Evolutionary conservation across 495 filamentous ascomycete genomes (phyloP), one percentile per base, ranked within the genome.

Genomic region (Lepidopterella palustris): DNA sequence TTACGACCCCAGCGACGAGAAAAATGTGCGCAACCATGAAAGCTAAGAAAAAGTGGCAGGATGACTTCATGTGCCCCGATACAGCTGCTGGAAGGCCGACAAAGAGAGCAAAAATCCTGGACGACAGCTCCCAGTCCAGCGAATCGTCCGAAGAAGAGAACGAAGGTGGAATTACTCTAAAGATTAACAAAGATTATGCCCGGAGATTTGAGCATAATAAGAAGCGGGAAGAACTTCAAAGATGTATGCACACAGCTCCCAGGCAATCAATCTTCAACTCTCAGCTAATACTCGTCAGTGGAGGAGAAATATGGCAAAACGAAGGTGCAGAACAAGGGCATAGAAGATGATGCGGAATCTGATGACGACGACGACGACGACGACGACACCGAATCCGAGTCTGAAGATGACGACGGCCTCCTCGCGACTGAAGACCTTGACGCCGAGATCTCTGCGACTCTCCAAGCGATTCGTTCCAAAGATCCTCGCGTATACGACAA

Each of bases 161-260:
- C 53, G 70, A 59, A 58, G 31, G 62, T 28, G 76, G 72, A 3
- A 58, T 68, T 32, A 74, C 69, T 26, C 82, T 96, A 73, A 91
- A 87, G 67, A 84, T 98, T 76, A 98, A 98, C 72, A 79, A 88
- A 67, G 89, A 92, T 53, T 98, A 87, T 71, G 93, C 93, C 55
- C 82, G 82, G 64, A 78, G 89, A 35, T 97, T 97, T 66, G 92
- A 97, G 71, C 79, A 96, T 70, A 98, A 98, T 76, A 96, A 97
- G 77, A 93, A 92, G 76, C 83, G 93, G 26, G 90, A 93, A 73
- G 93, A 98, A 69, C 77, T 86, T 55, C 82, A 87, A n/a, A 80
- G 84, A 68, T 73, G 91, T 92, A 75, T 76, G 84, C 79, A 54
- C 58, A 57, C n/a, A 49, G 35, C 56, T 57, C 20, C 18, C 45